These are phyloP conservation scores for Triticum monococcum DNA, from an alignment of 176 grass and related monocot species.

Conservation along the genomic window DNA sequence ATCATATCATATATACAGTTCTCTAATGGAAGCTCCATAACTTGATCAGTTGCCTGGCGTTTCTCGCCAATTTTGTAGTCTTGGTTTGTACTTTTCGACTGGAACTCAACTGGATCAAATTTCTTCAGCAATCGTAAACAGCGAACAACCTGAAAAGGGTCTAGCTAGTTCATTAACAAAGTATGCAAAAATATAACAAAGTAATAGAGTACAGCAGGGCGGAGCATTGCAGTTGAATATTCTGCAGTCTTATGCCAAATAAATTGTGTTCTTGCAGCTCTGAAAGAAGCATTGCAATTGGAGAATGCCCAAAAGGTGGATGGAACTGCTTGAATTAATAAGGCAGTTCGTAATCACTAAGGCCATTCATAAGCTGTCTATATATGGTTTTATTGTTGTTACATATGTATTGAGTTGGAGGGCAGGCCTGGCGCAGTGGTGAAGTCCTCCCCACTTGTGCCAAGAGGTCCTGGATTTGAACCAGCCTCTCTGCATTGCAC, in stretches of 20 bases:
- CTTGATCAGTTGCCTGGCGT: slow-evolving; percentile 75
- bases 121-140: slow-evolving; percentile 81
- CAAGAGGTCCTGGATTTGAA: too few species aligned
- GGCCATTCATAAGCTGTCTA: too few species aligned
- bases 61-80: slow-evolving; percentile 65
- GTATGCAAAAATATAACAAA: not conserved
- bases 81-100: slow-evolving; percentile 50
- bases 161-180: slow-evolving; percentile 15
- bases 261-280: not conserved
- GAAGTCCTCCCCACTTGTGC: too few species aligned
- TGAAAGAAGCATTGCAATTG: not conserved
- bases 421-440: too few species aligned
- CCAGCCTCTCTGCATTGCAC: too few species aligned
- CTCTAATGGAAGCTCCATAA: slow-evolving; percentile 86
- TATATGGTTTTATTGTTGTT: too few species aligned
- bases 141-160: slow-evolving; percentile 62
- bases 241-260: not conserved
- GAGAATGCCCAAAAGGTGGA: not conserved
- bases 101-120: slow-evolving; percentile 84
- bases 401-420: too few species aligned
- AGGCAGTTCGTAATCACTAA: not conserved
- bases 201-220: slow-evolving; percentile 22
- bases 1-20: slow-evolving; percentile 95
- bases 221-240: not conserved
- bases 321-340: not conserved